phyloP scores from a whole-genome alignment of 108 stramenopile genomes.

The Hondaea fermentalgiana region DNA sequence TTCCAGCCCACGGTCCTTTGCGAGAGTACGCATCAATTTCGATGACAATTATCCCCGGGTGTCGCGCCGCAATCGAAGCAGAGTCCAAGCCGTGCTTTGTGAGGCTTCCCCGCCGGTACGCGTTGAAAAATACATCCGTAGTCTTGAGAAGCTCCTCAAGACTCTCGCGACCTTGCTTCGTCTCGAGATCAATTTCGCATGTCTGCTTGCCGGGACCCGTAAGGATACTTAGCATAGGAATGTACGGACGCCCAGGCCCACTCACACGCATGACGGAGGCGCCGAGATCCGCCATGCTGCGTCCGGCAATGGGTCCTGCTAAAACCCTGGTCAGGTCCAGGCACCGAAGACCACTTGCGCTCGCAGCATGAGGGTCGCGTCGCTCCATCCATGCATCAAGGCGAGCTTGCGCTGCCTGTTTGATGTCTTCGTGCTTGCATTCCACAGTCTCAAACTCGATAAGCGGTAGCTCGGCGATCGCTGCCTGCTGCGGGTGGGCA shows the following conservation, averaged over 20 bases:
- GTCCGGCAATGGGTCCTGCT: constrained; percentile 12
- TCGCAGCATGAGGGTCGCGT: not conserved
- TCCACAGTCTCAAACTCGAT: not conserved
- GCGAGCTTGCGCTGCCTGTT: not conserved
- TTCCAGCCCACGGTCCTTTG: not conserved
- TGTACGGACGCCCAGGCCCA: not conserved
- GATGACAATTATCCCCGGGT: not conserved
- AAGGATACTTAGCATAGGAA: not conserved
- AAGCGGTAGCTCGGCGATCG: not conserved
- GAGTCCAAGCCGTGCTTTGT: not conserved
- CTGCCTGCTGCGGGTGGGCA: not conserved
- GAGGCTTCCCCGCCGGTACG: not conserved
- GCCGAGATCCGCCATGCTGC: not conserved
- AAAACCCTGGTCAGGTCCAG: not conserved
- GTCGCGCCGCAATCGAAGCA: not conserved
- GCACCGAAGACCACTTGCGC: not conserved
- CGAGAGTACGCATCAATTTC: not conserved
- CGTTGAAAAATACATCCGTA: not conserved
- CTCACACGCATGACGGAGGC: not conserved
- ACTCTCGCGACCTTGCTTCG: not conserved
- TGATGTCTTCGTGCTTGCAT: not conserved
- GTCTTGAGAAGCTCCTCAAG: not conserved
- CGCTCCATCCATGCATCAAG: not conserved
- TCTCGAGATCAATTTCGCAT: not conserved
- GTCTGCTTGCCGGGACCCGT: not conserved